Conservation (phyloP, 352 stramenopile genomes). For the Plasmopara halstedii region DNA sequence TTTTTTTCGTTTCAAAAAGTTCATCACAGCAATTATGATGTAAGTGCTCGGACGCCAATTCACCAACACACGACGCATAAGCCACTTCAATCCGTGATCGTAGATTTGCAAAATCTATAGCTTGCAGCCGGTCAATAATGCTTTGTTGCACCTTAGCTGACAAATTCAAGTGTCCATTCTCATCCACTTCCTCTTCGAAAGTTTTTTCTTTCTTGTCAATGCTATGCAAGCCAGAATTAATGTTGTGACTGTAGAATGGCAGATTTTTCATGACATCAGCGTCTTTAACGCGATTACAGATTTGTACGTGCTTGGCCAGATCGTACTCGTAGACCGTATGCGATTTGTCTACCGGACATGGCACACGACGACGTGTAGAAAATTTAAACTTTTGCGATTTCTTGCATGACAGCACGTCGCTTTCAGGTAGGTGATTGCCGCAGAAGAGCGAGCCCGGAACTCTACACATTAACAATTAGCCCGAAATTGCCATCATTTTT, state of each 20-base stretch:
- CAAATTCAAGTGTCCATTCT: slow-evolving; percentile 28
- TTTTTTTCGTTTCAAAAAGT: slow-evolving; percentile 58
- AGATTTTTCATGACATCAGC: slow-evolving; percentile 43
- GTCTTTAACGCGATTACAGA: slow-evolving; percentile 78
- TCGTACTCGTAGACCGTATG: slow-evolving; percentile 79
- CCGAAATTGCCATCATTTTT: slow-evolving; percentile 25
- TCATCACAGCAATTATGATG: slow-evolving; percentile 52
- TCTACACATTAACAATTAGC: slow-evolving; percentile 14
- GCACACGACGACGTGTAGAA: slow-evolving; percentile 45
- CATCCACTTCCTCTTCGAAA: slow-evolving; percentile 2
- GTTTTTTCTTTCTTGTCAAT: background rate
- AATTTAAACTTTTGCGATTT: slow-evolving; percentile 61
- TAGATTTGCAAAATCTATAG: slow-evolving; percentile 53
- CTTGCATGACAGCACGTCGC: slow-evolving; percentile 32
- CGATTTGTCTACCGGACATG: slow-evolving; percentile 57
- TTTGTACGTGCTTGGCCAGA: slow-evolving; percentile 64
- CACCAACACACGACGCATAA: slow-evolving; percentile 47
- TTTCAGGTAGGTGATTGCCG: slow-evolving; percentile 60
- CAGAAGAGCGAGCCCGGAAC: slow-evolving; percentile 56
- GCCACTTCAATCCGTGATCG: slow-evolving; percentile 35
- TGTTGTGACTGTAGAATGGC: slow-evolving; percentile 68
- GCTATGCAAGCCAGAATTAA: slow-evolving; percentile 64
- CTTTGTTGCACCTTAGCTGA: slow-evolving; percentile 42
- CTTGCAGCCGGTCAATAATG: slow-evolving; percentile 65
- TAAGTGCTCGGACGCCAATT: slow-evolving; percentile 58